Evolutionary conservation across 1,284 basidiomycete genomes (phyloP).

Genomic region (Austroboletus rostrupii): DNA sequence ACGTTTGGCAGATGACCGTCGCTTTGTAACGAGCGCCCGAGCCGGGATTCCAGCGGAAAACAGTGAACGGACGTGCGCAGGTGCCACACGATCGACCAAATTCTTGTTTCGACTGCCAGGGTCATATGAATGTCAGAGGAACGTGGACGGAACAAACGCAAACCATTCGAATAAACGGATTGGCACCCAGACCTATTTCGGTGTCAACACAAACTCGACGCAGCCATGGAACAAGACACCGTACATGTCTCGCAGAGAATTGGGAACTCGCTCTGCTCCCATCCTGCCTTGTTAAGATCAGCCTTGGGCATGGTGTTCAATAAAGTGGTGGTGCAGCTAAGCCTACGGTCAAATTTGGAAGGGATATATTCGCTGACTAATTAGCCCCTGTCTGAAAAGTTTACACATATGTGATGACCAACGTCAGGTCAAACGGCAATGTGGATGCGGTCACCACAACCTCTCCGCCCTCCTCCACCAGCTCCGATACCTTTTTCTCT

Average conservation of each 20-base stretch:
- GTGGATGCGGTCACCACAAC: slow-evolving; percentile 85
- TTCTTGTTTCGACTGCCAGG: slow-evolving; percentile 86
- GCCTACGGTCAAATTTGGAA: slow-evolving; percentile 5
- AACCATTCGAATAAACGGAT: slow-evolving; percentile 90
- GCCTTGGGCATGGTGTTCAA: slow-evolving; percentile 59
- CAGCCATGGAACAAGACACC: slow-evolving; percentile 25
- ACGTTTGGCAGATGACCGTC: slow-evolving; percentile 98
- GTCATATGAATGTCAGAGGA: slow-evolving; percentile 4
- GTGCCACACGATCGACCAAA: slow-evolving; percentile 94
- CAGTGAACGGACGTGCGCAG: slow-evolving; percentile 93
- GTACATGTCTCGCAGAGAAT: slow-evolving; percentile 89
- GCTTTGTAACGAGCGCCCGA: slow-evolving; percentile 92
- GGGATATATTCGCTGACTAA: slow-evolving; percentile 25
- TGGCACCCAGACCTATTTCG: slow-evolving; percentile 74
- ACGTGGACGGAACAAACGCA: slow-evolving; percentile 20
- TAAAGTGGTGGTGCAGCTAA: neutral
- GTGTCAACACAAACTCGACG: slow-evolving; percentile 10
- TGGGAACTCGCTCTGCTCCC: slow-evolving; percentile 89
- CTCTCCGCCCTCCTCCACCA: slow-evolving; percentile 73
- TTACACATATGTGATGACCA: slow-evolving; percentile 62
- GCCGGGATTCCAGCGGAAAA: slow-evolving; percentile 98
- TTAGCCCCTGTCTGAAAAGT: slow-evolving; percentile 7
- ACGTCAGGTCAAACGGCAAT: slow-evolving; percentile 81
- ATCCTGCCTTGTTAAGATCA: slow-evolving; percentile 87
- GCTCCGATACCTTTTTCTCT: slow-evolving; percentile 77